These are phyloP conservation scores for Sarcomyxa edulis DNA, from an alignment of 768 basidiomycete species.

Conservation along the genomic window DNA sequence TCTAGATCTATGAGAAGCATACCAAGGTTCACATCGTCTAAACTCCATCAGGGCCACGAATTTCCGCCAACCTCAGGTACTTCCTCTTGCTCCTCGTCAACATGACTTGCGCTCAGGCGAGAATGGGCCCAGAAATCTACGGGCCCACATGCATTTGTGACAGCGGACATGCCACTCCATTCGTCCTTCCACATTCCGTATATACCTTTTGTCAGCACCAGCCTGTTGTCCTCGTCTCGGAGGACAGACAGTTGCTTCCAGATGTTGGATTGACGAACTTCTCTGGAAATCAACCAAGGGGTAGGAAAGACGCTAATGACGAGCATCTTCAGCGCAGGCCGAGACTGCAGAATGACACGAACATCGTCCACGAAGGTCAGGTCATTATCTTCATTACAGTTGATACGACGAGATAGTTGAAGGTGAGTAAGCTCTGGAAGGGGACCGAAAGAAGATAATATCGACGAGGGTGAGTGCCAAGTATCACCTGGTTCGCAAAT, in stretches of 20 bases:
- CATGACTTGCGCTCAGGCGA: too few relatives aligned
- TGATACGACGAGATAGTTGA: slow-evolving; percentile 31
- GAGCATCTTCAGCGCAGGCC: slow-evolving; percentile 25
- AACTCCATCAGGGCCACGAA: too few relatives aligned
- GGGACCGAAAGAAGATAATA: slow-evolving; percentile 26
- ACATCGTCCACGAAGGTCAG: slow-evolving; percentile 27
- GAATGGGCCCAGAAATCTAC: too few relatives aligned
- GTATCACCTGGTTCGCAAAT: slow-evolving; percentile 31
- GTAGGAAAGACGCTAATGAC: slow-evolving; percentile 28
- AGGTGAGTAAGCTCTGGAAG: slow-evolving; percentile 32
- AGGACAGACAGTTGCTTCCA: slow-evolving; percentile 19
- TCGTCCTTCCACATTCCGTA: slow-evolving; percentile 19
- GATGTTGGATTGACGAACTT: slow-evolving; percentile 18
- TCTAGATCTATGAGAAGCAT: too few relatives aligned
- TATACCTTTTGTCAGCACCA: slow-evolving; percentile 17
- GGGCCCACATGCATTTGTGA: too few relatives aligned
- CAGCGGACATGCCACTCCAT: too few relatives aligned
- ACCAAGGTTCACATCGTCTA: too few relatives aligned
- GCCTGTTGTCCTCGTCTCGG: slow-evolving; percentile 15
- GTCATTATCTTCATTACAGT: slow-evolving; percentile 39
- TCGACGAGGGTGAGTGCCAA: slow-evolving; percentile 29
- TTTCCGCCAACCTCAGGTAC: too few relatives aligned
- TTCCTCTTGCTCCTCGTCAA: too few relatives aligned
- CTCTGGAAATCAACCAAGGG: slow-evolving; percentile 7
- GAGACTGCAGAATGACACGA: slow-evolving; percentile 18